phyloP scores from a whole-genome alignment of 2,329 filamentous ascomycete species.

The Dothideomycetes sp. region DNA sequence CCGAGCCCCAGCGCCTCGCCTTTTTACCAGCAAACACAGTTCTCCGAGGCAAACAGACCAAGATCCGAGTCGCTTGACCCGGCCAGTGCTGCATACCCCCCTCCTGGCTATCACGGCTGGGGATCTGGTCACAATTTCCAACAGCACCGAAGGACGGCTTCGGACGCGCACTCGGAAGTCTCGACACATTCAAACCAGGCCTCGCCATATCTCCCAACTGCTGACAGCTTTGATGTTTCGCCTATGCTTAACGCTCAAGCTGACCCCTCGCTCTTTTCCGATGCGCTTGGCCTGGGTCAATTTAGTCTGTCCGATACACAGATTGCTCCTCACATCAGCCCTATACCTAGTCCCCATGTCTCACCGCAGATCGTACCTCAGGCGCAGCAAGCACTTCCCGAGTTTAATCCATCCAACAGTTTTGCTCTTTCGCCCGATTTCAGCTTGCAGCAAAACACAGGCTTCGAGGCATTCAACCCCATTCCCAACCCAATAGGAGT shows the following conservation, averaged over 20 bases:
- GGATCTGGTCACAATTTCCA: slow-evolving; percentile 56
- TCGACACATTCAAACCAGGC: slow-evolving; percentile 64
- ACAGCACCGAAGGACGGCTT: slow-evolving; percentile 72
- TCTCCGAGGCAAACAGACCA: slow-evolving; percentile 48
- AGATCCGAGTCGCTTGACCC: slow-evolving; percentile 49
- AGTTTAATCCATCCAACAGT: slow-evolving; percentile 36
- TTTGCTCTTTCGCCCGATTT: slow-evolving; percentile 39
- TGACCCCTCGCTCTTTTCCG: slow-evolving; percentile 64
- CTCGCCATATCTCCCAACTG: slow-evolving; percentile 70
- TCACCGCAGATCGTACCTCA: slow-evolving; percentile 60
- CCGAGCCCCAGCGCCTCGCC: slow-evolving; percentile 47
- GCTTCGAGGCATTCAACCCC: slow-evolving; percentile 46
- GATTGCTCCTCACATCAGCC: slow-evolving; percentile 44
- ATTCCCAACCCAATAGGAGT: slow-evolving; percentile 37
- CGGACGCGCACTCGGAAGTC: slow-evolving; percentile 80
- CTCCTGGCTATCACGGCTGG: slow-evolving; percentile 40
- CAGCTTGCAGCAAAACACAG: slow-evolving; percentile 36
- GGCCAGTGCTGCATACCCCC: slow-evolving; percentile 48
- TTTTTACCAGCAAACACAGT: slow-evolving; percentile 42
- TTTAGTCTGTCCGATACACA: slow-evolving; percentile 70
- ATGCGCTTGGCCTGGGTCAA: slow-evolving; percentile 65
- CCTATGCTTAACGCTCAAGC: slow-evolving; percentile 66
- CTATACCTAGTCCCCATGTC: slow-evolving; percentile 62
- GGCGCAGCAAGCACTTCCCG: slow-evolving; percentile 47
- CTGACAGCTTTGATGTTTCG: slow-evolving; percentile 78